These are phyloP conservation scores for Pseudisothecium myosuroides DNA, from an alignment of 225 moss, liverwort and hornwort species.

Conservation along the genomic window DNA sequence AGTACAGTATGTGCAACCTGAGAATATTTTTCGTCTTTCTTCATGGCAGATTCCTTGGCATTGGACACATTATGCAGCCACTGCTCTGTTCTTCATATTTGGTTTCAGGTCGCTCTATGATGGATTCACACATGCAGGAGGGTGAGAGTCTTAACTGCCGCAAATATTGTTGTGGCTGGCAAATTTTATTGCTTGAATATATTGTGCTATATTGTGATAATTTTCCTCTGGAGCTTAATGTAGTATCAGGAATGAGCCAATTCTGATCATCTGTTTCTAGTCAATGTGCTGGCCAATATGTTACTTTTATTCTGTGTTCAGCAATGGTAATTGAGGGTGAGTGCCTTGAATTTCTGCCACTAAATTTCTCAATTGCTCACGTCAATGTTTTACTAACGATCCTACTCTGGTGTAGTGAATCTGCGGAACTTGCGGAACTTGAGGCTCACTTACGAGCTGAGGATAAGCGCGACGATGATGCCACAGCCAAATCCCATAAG, in stretches of 20 bases:
- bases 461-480: slow-evolving; percentile 67
- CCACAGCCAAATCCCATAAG: slow-evolving; percentile 49
- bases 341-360: not conserved
- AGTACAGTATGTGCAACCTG: not conserved
- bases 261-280: not conserved
- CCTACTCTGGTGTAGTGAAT: slow-evolving; percentile 40
- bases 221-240: not conserved
- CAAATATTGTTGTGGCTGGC: not conserved
- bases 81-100: slow-evolving; percentile 79
- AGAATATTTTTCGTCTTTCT: not conserved
- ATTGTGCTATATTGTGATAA: not conserved
- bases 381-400: not conserved
- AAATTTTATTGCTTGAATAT: not conserved
- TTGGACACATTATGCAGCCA: slow-evolving; percentile 84
- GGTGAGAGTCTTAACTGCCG: slow-evolving; percentile 29
- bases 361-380: not conserved
- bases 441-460: slow-evolving; percentile 83
- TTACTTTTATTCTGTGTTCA: not conserved
- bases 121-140: slow-evolving; percentile 65
- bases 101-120: slow-evolving; percentile 77
- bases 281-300: not conserved
- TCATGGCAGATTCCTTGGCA: slow-evolving; percentile 57
- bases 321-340: not conserved
- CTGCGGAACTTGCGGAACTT: slow-evolving; percentile 90
- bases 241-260: not conserved